Percentiles rank a stretch among this genome's conserved stretches.
These are phyloP conservation scores for Trichosporon sp. DNA, from an alignment of 1,284 basidiomycete species.

Conservation along the genomic window DNA sequence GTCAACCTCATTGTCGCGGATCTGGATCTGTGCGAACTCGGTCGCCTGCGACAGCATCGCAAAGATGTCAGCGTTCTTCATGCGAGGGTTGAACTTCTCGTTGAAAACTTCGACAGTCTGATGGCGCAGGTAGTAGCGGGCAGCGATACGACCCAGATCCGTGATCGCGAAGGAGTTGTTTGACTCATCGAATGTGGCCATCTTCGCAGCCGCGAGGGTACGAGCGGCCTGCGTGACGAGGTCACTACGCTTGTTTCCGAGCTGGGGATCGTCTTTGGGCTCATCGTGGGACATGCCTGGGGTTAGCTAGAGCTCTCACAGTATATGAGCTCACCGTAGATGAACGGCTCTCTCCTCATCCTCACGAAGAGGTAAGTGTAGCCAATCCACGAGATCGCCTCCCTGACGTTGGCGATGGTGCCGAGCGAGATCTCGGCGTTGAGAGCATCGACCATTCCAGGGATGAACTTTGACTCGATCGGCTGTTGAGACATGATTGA, in stretches of 20 bases:
- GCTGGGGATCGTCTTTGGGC: slow-evolving; percentile 72
- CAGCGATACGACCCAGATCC: slow-evolving; percentile 90
- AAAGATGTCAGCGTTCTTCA: slow-evolving; percentile 92
- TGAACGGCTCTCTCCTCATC: slow-evolving; percentile 88
- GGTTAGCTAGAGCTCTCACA: background rate
- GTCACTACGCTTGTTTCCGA: slow-evolving; percentile 73
- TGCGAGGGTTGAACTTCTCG: slow-evolving; percentile 73
- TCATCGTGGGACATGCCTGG: slow-evolving; percentile 78
- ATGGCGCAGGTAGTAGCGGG: slow-evolving; percentile 92
- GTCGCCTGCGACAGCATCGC: slow-evolving; percentile 84
- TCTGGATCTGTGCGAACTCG: slow-evolving; percentile 96
- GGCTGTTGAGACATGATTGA: slow-evolving; percentile 88
- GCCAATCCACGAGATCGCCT: slow-evolving; percentile 93
- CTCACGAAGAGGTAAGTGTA: slow-evolving; percentile 97
- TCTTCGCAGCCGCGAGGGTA: slow-evolving; percentile 72
- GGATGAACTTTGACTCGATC: slow-evolving; percentile 94
- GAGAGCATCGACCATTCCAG: slow-evolving; percentile 85
- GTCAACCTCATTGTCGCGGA: slow-evolving; percentile 83
- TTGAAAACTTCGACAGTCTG: slow-evolving; percentile 90
- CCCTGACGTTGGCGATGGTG: slow-evolving; percentile 82
- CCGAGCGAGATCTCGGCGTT: slow-evolving; percentile 96
- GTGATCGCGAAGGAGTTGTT: slow-evolving; percentile 72
- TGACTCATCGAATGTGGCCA: slow-evolving; percentile 76
- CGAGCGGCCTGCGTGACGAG: slow-evolving; percentile 73
- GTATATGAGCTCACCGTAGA: slow-evolving; percentile 68